These are phyloP conservation scores for Angomonas deanei DNA, from an alignment of 208 protist species.

Conservation along the genomic window DNA sequence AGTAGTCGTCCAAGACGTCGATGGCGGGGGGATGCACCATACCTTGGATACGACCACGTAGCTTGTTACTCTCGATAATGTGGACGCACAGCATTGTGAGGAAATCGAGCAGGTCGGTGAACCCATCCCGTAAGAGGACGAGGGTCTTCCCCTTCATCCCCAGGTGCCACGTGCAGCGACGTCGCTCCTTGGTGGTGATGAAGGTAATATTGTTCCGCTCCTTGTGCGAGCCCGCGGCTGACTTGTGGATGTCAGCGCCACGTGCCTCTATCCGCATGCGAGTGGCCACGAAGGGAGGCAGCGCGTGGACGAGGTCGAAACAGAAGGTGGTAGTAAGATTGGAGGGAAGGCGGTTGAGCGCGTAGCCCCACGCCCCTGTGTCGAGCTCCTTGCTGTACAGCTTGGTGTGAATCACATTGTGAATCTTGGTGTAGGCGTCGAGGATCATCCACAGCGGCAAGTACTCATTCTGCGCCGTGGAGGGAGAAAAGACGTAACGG, in stretches of 20 bases:
- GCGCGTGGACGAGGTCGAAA: slow-evolving; percentile 73
- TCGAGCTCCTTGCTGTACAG: slow-evolving; percentile 66
- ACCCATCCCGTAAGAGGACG: slow-evolving; percentile 80
- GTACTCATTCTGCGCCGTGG: slow-evolving; percentile 68
- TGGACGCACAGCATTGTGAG: slow-evolving; percentile 86
- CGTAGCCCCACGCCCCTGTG: slow-evolving; percentile 85
- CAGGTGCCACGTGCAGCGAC: slow-evolving; percentile 81
- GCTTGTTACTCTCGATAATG: slow-evolving; percentile 88
- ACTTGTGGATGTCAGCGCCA: slow-evolving; percentile 57
- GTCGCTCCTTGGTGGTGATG: slow-evolving; percentile 77
- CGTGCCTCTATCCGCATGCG: slow-evolving; percentile 66
- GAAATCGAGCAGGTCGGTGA: slow-evolving; percentile 87
- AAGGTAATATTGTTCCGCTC: slow-evolving; percentile 50
- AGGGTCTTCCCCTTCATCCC: slow-evolving; percentile 85
- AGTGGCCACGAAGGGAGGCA: slow-evolving; percentile 76
- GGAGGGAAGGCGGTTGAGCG: slow-evolving; percentile 64
- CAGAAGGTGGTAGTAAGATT: slow-evolving; percentile 82
- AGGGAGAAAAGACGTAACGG: slow-evolving; percentile 68
- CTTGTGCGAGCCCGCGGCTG: not conserved
- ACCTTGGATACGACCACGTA: slow-evolving; percentile 71
- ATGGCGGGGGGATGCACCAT: slow-evolving; percentile 82
- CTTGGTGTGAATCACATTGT: slow-evolving; percentile 86
- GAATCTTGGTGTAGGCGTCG: slow-evolving; percentile 69
- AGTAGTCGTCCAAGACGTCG: slow-evolving; percentile 71
- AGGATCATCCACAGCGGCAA: slow-evolving; percentile 77